These are phyloP conservation scores for Zanthoxylum bungeanum DNA, from an alignment of 345 rosid genomes.

Conservation along the genomic window DNA sequence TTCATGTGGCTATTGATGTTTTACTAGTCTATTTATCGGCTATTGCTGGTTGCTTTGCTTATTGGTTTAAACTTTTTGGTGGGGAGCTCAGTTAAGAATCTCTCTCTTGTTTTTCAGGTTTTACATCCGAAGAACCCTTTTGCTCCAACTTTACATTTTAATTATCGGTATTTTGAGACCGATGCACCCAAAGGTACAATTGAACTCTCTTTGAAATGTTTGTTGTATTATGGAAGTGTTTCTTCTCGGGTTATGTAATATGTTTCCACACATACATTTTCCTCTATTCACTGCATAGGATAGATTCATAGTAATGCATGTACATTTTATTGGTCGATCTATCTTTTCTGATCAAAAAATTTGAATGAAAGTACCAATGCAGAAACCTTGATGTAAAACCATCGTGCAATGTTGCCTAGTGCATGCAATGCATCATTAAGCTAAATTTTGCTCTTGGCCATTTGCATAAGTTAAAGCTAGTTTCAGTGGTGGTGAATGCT, in stretches of 20 bases:
- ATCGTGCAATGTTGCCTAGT: background rate
- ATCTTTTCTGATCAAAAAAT: background rate
- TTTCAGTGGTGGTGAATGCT: background rate
- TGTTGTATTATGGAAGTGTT: background rate
- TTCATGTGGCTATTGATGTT: background rate
- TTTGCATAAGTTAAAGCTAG: background rate
- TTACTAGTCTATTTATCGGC: background rate
- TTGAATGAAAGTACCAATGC: background rate
- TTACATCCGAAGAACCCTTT: conserved; percentile 90
- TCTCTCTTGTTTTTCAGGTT: conserved; percentile 36
- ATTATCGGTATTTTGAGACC: conserved; percentile 78
- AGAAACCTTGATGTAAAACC: background rate
- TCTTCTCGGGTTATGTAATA: background rate
- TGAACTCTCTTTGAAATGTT: background rate
- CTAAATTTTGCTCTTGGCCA: background rate
- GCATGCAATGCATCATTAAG: background rate
- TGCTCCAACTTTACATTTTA: conserved; percentile 88
- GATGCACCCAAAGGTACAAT: conserved; percentile 80
- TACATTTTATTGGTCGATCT: background rate
- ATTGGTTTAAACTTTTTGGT: background rate
- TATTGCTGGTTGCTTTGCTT: background rate
- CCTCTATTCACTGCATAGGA: background rate
- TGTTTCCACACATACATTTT: background rate
- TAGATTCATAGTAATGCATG: background rate
- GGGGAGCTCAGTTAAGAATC: background rate